Evolutionary conservation across 352 stramenopile genomes (phyloP), one percentile per base, ranked within the genome.

Genomic region (Globisporangium spiculum): DNA sequence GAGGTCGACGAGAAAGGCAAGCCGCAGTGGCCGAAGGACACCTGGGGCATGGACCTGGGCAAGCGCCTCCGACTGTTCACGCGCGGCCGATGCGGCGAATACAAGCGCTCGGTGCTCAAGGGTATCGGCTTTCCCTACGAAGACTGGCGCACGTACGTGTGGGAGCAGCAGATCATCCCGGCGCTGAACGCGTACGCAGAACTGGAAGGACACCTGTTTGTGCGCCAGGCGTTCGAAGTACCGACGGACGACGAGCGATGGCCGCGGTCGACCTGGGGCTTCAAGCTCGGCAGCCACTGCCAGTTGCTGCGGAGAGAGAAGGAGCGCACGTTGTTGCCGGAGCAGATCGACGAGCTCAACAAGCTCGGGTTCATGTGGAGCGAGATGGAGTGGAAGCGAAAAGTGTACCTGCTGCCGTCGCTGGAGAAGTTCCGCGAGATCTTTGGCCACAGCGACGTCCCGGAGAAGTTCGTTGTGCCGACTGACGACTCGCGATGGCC

Each of bases 231-330:
- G 30, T 98, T 98, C 72, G 79, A 88, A 41, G 86, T 98, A 8
- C 92, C 92, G 1, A 50, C 77, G 16, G 74, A 85, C 53, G 77
- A 88, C 61, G 36, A 75, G 12, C 79, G 81, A 18, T 98, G 92
- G 89, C 91, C 93, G 60, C 75, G 91, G 32, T 79, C 90, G 7
- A 83, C 90, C 10, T 96, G 91, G 89, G 92, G 90, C 18, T 79
- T 98, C 41, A 89, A 93, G 46, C 76, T 98, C 24, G 96, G 96
- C 38, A 89, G 84, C 34, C 78, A 94, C 54, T 96, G 96, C n/a
- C 94, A 98, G 74, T 66, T 95, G 14, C 83, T 98, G 67, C 91
- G 94, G 52, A 74, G 74, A 12, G 76, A 90, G 63, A 96, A 80
- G 46, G 65, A 77, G 41, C 68, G 82, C 22, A 55, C 65, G 48